Evolutionary conservation across 441 rosid genomes (phyloP), one percentile per base, ranked within the genome.

Genomic region (Rhodomyrtus psidioides): DNA sequence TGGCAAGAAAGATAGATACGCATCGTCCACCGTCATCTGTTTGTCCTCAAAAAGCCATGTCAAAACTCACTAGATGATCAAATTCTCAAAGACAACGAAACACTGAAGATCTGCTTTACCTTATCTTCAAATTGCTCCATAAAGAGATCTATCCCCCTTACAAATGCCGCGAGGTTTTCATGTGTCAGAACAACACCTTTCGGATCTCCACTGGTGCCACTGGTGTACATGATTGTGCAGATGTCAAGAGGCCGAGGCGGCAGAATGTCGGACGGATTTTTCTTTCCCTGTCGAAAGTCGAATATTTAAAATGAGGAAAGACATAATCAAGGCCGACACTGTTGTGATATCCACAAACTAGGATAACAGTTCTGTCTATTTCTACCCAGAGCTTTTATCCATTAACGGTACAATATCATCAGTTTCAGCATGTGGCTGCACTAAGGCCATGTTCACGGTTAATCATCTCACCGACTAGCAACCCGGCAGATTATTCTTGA

Each of bases 161-260:
- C 94, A 42, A 91, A 91, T 53, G 88, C 81, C 5, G 94, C 90
- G 26, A 95, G 87, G 24, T 93, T 93, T 92, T 97, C 98, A 85
- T 97, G 99, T 59, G 95, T 94, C 65, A 96, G 87, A 83, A 96
- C 94, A 76, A 97, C 99, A 5, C 99, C 99, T 91, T 97, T 97
- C 46, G 99, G 99, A 76, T 94, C 94, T 84, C 99, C 99, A 85
- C 97, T 97, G 86, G 98, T 95, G 59, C 99, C 99, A 42, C 99
- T 97, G 54, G 99, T 97, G 83, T 97, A 96, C 98, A 97, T 97
- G 82, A 97, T 95, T 75, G 99, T 94, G 95, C 98, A 95, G 75
- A 93, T 89, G 92, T 87, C 88, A 70, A 87, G 87, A 60, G 97
- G 93, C 89, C 90, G 93, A 65, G 99, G 98, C 8, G 94, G 94